Evolutionary conservation across 768 basidiomycete genomes (phyloP), one percentile per base, ranked within the genome.

Genomic region (Trametes meyenii): DNA sequence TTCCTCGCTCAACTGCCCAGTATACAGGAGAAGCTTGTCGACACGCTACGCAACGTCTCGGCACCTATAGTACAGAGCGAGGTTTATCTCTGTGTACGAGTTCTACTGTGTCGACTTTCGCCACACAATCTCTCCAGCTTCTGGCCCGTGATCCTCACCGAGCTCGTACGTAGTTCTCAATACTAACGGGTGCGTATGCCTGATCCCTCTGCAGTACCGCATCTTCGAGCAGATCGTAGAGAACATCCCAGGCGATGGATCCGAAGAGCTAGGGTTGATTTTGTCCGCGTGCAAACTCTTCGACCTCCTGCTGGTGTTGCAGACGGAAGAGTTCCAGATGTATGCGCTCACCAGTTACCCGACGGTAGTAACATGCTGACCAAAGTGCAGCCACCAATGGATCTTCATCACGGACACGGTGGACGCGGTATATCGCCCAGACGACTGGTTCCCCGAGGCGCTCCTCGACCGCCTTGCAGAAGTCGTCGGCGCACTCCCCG

Each of bases 271-370:
- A 24, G 83, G 85, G 42, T 79, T 96, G 13, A 79, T 98, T 50
- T 81, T 98, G 21, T 86, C 96, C 1, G 94, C 94, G 1, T 90
- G 93, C 79, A 98, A 98, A 76, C 92, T 96, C 69, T 77, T 99
- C 23, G 97, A 99, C 73, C 78, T 98, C 5, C 77, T 98, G n/a
- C 81, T 98, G 12, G 88, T 92, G 3, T 77, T 99, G 24, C 96
- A 98, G 72, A 96, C 94, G 0, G 94, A 96, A 70, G 96, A 98
- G 73, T 99, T 98, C 74, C 97, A 98, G 75, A 91, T 98, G 96
- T 97, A 70, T 39, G 71, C 52, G 11, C 14, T 2, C 43, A 16
- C 24, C 35, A 16, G 13, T 40, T 8, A 36, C 50, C 14, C 48
- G 55, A 33, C 29, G 29, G n/a, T 50, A 42, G 49, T 54, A 13